Conservation (phyloP, 1,284 basidiomycete genomes). For the Stereum hirsutum region DNA sequence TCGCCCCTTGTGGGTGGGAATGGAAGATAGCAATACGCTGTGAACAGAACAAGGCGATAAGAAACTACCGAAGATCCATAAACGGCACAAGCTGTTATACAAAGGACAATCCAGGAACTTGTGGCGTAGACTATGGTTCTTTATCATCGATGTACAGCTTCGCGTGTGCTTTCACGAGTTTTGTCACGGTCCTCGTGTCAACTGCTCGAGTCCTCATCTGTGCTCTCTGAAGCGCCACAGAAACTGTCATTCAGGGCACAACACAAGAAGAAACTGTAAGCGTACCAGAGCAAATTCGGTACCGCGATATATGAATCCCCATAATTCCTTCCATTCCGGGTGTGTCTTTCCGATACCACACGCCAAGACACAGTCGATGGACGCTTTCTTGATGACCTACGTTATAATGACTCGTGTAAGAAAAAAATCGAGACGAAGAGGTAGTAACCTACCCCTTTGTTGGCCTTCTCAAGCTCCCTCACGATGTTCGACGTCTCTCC, state of each 20-base stretch:
- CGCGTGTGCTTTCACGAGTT: slow-evolving; percentile 10
- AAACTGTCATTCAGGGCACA: neutral
- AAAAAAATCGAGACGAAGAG: neutral
- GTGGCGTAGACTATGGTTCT: too few species aligned
- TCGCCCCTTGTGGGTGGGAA: too few species aligned
- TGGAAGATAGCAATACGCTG: too few species aligned
- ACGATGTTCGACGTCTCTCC: slow-evolving; percentile 17
- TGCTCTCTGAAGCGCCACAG: slow-evolving; percentile 4
- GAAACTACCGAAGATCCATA: too few species aligned
- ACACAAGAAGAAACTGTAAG: neutral
- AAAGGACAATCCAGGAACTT: too few species aligned
- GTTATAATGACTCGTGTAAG: neutral
- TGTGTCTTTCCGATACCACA: slow-evolving; percentile 45
- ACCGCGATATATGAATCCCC: slow-evolving; percentile 22
- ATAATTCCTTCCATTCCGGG: slow-evolving; percentile 38
- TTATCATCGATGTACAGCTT: slow-evolving; percentile 13
- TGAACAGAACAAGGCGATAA: too few species aligned
- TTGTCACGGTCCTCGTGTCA: slow-evolving; percentile 9
- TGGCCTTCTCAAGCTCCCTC: slow-evolving; percentile 28
- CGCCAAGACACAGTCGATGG: slow-evolving; percentile 26
- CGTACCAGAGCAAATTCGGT: slow-evolving; percentile 24
- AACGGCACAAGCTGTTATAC: too few species aligned
- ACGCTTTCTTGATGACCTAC: slow-evolving; percentile 35
- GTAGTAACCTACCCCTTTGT: slow-evolving; percentile 24
- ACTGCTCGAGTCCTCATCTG: slow-evolving; percentile 5